Evolutionary conservation across 2,329 filamentous ascomycete genomes (phyloP), one percentile per base, ranked within the genome.

Genomic region (Fusarium mexicanum): DNA sequence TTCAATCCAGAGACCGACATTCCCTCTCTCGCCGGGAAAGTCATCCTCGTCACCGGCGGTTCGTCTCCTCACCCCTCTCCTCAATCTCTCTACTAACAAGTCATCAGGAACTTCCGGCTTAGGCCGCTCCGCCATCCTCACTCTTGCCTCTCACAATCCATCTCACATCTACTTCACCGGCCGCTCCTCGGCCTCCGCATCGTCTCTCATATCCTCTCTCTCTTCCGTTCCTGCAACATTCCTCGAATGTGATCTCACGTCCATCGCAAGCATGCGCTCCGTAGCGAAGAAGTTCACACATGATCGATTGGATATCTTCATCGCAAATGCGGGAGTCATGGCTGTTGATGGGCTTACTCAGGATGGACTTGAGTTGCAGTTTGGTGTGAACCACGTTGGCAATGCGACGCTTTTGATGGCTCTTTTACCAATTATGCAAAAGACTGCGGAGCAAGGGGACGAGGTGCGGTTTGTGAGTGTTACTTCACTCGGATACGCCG

Each of bases 141-240:
- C 81, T 12, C 74, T 81, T 41, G 68, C 76, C 24, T 71, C 70
- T 18, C 88, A 90, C 76, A 78, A 82, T 13, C 87, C 89, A 4
- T 80, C 81, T 2, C 85, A 88, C 64, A 86, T 91, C 69, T 90
- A 87, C 80, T 84, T 91, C 66, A 87, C 84, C 20, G 87, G 87
- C 6, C 86, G 88, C 51, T 86, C 82, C 26, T 80, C 78, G 47
- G 81, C 84, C 51, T 84, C 84, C 17, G 84, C 82, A 26, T 81
- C 84, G 13, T 82, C 84, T 14, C 85, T 89, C 47, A 79, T 85
- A 22, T 80, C 82, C 6, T 82, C 85, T 10, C 53, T 67, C 77
- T 84, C 68, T 60, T 38, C 64, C 3, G 62, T 70, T 2, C 41
- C 66, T 16, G 64, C 76, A 9, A 81, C 79, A 5, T 82, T 82